Evolutionary conservation across 768 basidiomycete genomes (phyloP).

Genomic region (Phallus indusiatus): DNA sequence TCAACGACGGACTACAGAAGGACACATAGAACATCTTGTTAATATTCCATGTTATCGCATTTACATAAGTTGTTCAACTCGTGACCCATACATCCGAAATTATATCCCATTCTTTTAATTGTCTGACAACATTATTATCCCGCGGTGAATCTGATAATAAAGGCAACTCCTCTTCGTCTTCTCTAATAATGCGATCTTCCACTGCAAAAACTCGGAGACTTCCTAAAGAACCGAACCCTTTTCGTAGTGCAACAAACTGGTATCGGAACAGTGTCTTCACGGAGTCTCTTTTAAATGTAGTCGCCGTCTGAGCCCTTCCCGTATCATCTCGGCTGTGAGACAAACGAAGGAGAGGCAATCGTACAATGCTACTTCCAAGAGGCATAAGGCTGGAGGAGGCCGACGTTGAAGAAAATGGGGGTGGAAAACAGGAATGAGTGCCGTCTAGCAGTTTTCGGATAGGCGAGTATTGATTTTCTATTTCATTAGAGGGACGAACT

Average conservation of each 20-base stretch:
- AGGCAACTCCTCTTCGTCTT: conserved; percentile 15
- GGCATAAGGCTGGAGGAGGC: conserved; percentile 25
- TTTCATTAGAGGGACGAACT: conserved; percentile 43
- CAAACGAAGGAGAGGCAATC: conserved; percentile 26
- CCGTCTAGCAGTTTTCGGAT: not conserved
- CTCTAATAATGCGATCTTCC: conserved; percentile 40
- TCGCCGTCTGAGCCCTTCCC: not conserved
- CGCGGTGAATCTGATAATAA: conserved; percentile 9
- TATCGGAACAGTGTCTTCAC: conserved; percentile 52
- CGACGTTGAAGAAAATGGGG: not conserved
- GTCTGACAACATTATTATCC: conserved; percentile 30
- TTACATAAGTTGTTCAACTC: conserved; percentile 12
- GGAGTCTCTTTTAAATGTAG: conserved; percentile 22
- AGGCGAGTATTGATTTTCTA: conserved; percentile 34
- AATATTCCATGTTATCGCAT: not conserved
- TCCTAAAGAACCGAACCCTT: conserved; percentile 56
- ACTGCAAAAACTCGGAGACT: conserved; percentile 63
- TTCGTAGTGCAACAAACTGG: conserved; percentile 45
- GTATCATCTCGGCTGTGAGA: conserved; percentile 18
- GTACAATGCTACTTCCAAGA: conserved; percentile 43
- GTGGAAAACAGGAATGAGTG: conserved; percentile 32
- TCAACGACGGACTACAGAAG: not conserved
- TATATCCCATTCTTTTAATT: conserved; percentile 62
- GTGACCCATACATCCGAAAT: conserved; percentile 64
- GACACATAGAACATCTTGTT: not conserved